phyloP scores from a whole-genome alignment of 1,139 yeast species.

The Groenewaldozyma sp. region DNA sequence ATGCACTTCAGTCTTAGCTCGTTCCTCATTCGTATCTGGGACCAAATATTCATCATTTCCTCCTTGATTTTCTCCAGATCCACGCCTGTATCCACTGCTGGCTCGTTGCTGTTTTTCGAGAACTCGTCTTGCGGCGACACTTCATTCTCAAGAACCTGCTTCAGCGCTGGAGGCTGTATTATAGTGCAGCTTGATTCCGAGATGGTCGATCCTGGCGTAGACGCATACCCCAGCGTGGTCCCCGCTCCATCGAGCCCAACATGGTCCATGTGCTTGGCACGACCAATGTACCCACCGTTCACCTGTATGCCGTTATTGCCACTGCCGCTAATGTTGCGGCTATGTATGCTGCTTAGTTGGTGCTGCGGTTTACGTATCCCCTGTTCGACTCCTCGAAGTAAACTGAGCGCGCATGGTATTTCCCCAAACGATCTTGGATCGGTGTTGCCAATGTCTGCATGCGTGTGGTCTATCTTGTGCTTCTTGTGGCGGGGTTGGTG shows the following conservation, averaged over 20 bases:
- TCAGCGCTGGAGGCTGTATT: neutral
- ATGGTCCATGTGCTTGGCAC: too few species aligned
- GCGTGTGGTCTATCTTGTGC: neutral
- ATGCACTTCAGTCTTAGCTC: constrained; percentile 7
- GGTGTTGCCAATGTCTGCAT: neutral
- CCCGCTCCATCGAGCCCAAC: too few species aligned
- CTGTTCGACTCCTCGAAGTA: neutral
- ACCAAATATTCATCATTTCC: constrained; percentile 15
- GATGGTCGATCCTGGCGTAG: neutral
- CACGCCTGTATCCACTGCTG: constrained; percentile 16
- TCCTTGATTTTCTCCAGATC: constrained; percentile 22
- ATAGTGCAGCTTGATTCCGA: neutral
- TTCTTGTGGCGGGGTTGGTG: too few species aligned
- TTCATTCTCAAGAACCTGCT: neutral
- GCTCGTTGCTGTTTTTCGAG: neutral
- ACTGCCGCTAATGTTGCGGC: neutral
- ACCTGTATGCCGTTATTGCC: neutral
- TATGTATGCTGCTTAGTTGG: neutral
- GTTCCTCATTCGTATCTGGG: neutral
- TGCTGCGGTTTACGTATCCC: neutral
- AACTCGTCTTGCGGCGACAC: neutral
- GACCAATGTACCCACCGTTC: neutral
- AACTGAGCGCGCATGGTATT: neutral
- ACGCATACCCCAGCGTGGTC: too few species aligned
- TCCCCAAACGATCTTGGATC: neutral